Evolutionary conservation across 208 protist genomes (phyloP), one percentile per base, ranked within the genome.

Genomic region (Acanthamoeba healyi): DNA sequence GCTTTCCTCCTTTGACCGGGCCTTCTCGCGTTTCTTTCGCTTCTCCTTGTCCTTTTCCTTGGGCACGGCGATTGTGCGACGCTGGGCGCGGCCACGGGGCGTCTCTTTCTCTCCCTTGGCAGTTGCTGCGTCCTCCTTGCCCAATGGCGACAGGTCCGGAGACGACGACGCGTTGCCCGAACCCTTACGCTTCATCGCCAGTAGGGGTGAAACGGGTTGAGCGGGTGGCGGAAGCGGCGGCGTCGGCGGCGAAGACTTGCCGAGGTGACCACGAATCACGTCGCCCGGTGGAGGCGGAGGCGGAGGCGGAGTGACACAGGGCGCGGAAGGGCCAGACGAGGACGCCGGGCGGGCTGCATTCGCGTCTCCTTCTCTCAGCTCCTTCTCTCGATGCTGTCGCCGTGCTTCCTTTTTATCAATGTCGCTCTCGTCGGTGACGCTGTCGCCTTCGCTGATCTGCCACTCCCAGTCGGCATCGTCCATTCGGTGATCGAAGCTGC

Each of bases 31-130:
- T 26, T 56, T 56, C 49, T 56, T 56, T 22, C 58, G 58, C 58
- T 77, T 74, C 65, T 74, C 26, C 29, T 74, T 74, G 32, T 40
- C 36, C 65, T 74, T 77, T 42, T 77, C 67, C 67, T 77, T 77
- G 67, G 34, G 67, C 67, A 77, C 67, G 0, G 67, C 67, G 38
- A 77, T 77, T 34, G 67, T 77, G 15, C 67, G 67, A 22, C 67
- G 26, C 36, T 36, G 32, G 12, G 67, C n/a, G 10, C 67, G 67
- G 36, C 67, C 34, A 10, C 67, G 67, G 5, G 67, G 38, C 19
- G 67, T 46, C 17, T 77, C 67, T 34, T 42, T 42, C 19, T n/a
- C n/a, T n/a, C n/a, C n/a, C n/a, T n/a, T n/a, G n/a, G n/a, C n/a
- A n/a, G n/a, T n/a, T n/a, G n/a, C n/a, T n/a, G n/a, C n/a, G n/a